Base-by-base conservation (phyloP, 306 rosid species). In the Bauhinia variegata region DNA sequence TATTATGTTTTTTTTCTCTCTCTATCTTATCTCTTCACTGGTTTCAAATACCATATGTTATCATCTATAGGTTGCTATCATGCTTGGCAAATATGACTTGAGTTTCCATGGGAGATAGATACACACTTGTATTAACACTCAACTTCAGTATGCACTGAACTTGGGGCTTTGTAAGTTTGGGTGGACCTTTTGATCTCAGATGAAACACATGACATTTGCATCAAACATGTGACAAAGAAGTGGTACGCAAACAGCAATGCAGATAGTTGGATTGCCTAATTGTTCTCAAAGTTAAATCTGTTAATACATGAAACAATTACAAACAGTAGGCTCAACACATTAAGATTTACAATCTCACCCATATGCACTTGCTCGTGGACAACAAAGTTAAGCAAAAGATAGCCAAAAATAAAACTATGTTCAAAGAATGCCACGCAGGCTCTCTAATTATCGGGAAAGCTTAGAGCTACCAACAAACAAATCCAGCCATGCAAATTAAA, bases 381-480 rank as follows among this genome's bases (percentile, higher is more conserved):
- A 61, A 38, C 51, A 68, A 64, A 58, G 38, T 31, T 64, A 30
- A 54, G 32, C 42, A 52, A 7, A 42, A 34, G 11, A 19, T 7
- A 48, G 33, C 38, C 52, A 34, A 50, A 51, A 37, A 51, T 49
- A 75, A 65, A 54, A 16, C 64, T 10, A 9, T 65, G 73, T 62
- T 53, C 44, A 56, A 73, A 56, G 16, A 15, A 66, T 17, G 23
- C 8, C 46, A 43, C 1, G 5, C 8, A 52, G 60, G 13, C 57
- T 70, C 43, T n/a, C 59, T 75, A 60, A 49, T 59, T 60, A 61
- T 54, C 64, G 18, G 71, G 53, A 70, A 62, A 5, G 60, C 67
- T 36, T 49, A 55, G 28, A 65, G 41, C 62, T 55, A 16, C 56
- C 18, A 54, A 9, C 30, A 19, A 67, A 34, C 14, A 37, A 43